Evolutionary conservation across 192 early-diverging fungal genomes (phyloP).

Genomic region (Mortierella antarctica): DNA sequence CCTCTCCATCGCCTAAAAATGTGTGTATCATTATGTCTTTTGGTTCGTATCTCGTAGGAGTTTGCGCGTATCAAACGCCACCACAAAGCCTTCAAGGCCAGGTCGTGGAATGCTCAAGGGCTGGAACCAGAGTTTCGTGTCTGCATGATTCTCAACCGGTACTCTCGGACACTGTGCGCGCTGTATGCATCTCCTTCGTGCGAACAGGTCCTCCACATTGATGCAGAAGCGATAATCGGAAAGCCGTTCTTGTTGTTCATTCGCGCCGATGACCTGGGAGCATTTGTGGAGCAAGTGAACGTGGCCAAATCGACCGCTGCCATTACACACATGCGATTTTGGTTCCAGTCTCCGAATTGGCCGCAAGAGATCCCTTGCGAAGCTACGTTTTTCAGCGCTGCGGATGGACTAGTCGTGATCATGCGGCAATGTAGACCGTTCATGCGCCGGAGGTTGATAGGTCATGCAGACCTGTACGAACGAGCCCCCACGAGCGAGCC

Average conservation of each 20-base stretch:
- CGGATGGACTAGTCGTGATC: conserved; percentile 20
- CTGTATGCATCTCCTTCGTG: conserved; percentile 35
- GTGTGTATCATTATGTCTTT: not conserved
- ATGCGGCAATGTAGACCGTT: conserved; percentile 17
- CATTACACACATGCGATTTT: conserved; percentile 32
- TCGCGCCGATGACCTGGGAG: conserved; percentile 31
- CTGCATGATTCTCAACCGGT: conserved; percentile 49
- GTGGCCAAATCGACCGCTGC: conserved; percentile 25
- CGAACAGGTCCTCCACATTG: conserved; percentile 1
- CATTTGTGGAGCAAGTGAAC: conserved; percentile 35
- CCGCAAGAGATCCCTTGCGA: conserved; percentile 23
- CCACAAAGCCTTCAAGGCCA: conserved; percentile 16
- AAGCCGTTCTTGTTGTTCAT: conserved; percentile 34
- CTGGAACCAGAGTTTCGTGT: conserved; percentile 27
- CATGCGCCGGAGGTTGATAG: conserved; percentile 5
- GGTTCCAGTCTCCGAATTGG: conserved; percentile 31
- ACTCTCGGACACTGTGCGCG: conserved; percentile 12
- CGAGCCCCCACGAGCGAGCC: too few species aligned
- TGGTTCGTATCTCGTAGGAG: conserved; percentile 1
- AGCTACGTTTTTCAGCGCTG: conserved; percentile 26
- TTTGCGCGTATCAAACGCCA: conserved; percentile 23
- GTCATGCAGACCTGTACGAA: not conserved
- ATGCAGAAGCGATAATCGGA: conserved; percentile 18
- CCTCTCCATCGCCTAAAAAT: not conserved
- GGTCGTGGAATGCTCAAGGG: conserved; percentile 15